Conservation (phyloP, 1,284 basidiomycete genomes). For the Leccinum subfulvum region DNA sequence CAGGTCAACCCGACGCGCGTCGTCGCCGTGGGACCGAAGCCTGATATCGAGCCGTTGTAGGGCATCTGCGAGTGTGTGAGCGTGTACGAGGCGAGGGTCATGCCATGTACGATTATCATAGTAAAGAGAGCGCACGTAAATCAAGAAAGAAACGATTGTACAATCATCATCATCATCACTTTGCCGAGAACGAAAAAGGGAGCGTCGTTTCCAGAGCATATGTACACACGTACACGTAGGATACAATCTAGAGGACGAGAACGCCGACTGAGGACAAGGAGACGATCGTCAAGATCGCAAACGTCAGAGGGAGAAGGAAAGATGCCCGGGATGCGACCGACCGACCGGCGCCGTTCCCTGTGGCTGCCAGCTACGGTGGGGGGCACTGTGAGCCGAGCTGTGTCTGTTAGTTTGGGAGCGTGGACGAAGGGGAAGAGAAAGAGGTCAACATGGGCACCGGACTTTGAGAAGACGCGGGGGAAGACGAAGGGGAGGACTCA, state of each 20-base stretch:
- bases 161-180: background rate
- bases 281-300: conserved; percentile 24
- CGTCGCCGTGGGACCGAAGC: conserved; percentile 74
- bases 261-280: conserved; percentile 20
- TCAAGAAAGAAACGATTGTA: background rate
- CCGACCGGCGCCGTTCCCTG: conserved; percentile 4
- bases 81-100: background rate
- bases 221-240: background rate
- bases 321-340: background rate
- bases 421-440: background rate
- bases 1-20: conserved; percentile 75
- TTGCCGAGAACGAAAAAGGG: background rate
- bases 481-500: background rate
- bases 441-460: background rate
- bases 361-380: background rate
- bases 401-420: conserved; percentile 17
- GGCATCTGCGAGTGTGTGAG: background rate
- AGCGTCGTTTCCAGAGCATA: background rate
- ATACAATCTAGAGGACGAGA: conserved; percentile 21
- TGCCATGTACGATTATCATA: background rate
- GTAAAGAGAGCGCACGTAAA: background rate
- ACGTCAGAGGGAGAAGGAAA: conserved; percentile 8
- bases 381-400: conserved; percentile 30
- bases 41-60: conserved; percentile 65
- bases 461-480: background rate